phyloP scores from a whole-genome alignment of 1,139 yeast genomes.

The Magnusiomyces fungicola region DNA sequence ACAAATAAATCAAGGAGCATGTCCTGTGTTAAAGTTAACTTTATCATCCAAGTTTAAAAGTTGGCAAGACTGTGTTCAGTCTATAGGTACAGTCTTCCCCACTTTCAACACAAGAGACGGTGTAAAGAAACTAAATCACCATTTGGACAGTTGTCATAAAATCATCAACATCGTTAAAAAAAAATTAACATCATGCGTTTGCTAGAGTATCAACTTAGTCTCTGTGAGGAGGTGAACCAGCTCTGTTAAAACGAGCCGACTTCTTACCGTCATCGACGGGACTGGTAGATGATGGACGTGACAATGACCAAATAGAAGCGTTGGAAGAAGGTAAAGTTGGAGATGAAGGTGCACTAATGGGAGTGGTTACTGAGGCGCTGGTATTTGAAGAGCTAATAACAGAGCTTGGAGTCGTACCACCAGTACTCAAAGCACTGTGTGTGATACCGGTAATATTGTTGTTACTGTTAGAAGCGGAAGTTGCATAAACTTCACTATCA shows the following conservation, averaged over 20 bases:
- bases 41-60: too few species aligned
- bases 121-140: too few species aligned
- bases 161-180: not conserved
- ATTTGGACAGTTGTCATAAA: too few species aligned
- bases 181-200: not conserved
- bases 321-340: not conserved
- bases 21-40: too few species aligned
- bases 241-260: not conserved
- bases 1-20: too few species aligned
- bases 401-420: not conserved
- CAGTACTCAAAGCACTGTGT: not conserved
- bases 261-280: conserved; percentile 3
- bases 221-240: conserved; percentile 2
- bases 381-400: not conserved
- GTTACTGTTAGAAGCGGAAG: conserved; percentile 3
- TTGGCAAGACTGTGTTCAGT: too few species aligned
- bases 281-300: conserved; percentile 5
- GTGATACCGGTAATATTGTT: not conserved
- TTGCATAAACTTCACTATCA: conserved; percentile 3
- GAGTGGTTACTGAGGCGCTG: not conserved
- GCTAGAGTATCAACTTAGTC: not conserved
- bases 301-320: conserved; percentile 1
- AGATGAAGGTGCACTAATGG: not conserved
- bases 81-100: too few species aligned
- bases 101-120: too few species aligned